A percentile compares a stretch with the other conserved stretches of the same genome.
These are phyloP conservation scores for Aspergillus conjunctus DNA, from an alignment of 495 filamentous ascomycete species.

Conservation along the genomic window DNA sequence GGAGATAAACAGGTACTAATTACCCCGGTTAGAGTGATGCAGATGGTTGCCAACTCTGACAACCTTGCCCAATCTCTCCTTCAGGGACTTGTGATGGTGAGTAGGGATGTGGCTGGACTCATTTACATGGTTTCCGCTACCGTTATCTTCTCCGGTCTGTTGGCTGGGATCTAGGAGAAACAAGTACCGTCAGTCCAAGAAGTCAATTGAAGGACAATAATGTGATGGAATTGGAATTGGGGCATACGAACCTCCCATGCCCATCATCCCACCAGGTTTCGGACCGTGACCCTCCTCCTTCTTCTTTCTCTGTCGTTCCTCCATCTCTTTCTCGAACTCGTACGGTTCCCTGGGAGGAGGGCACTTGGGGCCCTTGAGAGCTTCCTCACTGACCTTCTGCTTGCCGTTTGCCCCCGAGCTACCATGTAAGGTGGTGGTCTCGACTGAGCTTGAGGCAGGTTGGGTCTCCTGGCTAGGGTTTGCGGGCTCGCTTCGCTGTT, in stretches of 20 bases:
- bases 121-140: not conserved
- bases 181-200: not conserved
- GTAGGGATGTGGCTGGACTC: not conserved
- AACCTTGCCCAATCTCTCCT: constrained; percentile 11
- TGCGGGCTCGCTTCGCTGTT: not conserved
- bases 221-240: not conserved
- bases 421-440: not conserved
- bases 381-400: constrained; percentile 37
- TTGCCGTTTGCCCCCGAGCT: not conserved
- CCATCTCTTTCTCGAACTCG: constrained; percentile 35
- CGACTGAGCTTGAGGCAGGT: not conserved
- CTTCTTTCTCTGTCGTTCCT: constrained; percentile 18
- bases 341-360: constrained; percentile 30
- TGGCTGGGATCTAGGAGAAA: not conserved
- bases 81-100: constrained; percentile 12
- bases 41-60: constrained; percentile 8
- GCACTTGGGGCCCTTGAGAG: constrained; percentile 38
- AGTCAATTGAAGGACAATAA: not conserved
- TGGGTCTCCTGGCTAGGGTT: not conserved
- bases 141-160: not conserved
- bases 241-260: not conserved
- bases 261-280: not conserved
- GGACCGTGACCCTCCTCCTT: not conserved
- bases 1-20: not conserved
- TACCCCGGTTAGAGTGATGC: constrained; percentile 10